Conservation (phyloP, 1,139 yeast species). For the Kodamaea sp. region DNA sequence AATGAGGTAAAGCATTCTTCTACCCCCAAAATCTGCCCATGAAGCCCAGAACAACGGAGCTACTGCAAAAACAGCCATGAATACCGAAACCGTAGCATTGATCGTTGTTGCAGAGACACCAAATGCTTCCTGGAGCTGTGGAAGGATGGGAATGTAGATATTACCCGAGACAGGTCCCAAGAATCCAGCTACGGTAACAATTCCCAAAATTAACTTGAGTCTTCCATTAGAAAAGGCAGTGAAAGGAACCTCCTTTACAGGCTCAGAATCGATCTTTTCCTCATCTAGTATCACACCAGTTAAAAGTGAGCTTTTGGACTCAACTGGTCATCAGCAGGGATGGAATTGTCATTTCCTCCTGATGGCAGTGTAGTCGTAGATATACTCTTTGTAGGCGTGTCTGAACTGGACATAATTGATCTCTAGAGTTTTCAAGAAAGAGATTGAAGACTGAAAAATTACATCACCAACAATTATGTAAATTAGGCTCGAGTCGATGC, state of each 20-base stretch:
- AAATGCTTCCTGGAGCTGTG: slow-evolving; percentile 45
- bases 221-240: slow-evolving; percentile 18
- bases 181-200: slow-evolving; percentile 53
- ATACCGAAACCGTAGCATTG: slow-evolving; percentile 61
- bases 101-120: slow-evolving; percentile 45
- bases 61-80: slow-evolving; percentile 57
- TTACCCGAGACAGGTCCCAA: slow-evolving; percentile 63
- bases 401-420: no score
- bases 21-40: slow-evolving; percentile 59
- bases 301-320: neutral
- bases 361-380: no score
- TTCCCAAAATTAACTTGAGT: slow-evolving; percentile 25
- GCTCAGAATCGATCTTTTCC: neutral
- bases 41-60: slow-evolving; percentile 59
- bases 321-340: no score
- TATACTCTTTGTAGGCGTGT: no score
- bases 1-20: slow-evolving; percentile 49
- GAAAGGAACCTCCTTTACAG: slow-evolving; percentile 4
- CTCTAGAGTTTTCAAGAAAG: no score
- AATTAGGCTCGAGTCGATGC: no score
- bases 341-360: no score
- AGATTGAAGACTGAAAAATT: no score
- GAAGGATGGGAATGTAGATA: slow-evolving; percentile 58
- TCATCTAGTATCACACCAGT: neutral
- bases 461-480: no score